Conservation (phyloP, 2,329 filamentous ascomycete genomes). For the Fusarium albidum region DNA sequence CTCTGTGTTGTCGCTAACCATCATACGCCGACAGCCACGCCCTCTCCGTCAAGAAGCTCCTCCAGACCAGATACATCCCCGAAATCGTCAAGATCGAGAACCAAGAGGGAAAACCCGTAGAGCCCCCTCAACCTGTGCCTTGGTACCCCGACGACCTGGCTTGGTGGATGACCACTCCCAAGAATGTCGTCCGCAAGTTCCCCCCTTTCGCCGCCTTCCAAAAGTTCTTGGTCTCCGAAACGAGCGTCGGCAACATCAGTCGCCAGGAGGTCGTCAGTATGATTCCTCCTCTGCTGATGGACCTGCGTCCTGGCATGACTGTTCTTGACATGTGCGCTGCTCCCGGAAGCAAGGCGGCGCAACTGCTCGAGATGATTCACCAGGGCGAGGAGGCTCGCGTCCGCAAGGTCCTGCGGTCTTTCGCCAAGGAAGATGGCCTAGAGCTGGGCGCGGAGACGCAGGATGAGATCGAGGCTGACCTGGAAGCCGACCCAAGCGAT, state of each 20-base stretch:
- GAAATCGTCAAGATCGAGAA: slow-evolving; percentile 86
- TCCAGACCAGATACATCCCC: slow-evolving; percentile 89
- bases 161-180: slow-evolving; percentile 98
- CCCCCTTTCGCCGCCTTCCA: slow-evolving; percentile 95
- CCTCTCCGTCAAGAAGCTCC: slow-evolving; percentile 86
- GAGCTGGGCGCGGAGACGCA: slow-evolving; percentile 58
- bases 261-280: slow-evolving; percentile 98
- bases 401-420: slow-evolving; percentile 71
- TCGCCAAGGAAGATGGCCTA: slow-evolving; percentile 68
- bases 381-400: slow-evolving; percentile 90
- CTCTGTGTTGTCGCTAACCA: slow-evolving; percentile 26
- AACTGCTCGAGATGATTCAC: slow-evolving; percentile 94
- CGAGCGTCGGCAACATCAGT: slow-evolving; percentile 95
- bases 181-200: slow-evolving; percentile 93
- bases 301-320: slow-evolving; percentile 88
- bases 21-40: slow-evolving; percentile 70
- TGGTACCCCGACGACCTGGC: slow-evolving; percentile 97
- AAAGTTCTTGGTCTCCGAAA: slow-evolving; percentile 97
- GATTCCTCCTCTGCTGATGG: slow-evolving; percentile 95
- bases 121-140: slow-evolving; percentile 80
- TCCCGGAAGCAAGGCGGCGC: slow-evolving; percentile 95
- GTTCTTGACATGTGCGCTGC: slow-evolving; percentile 97
- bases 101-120: slow-evolving; percentile 81
- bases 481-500: slow-evolving; percentile 71
- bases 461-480: slow-evolving; percentile 57